Conservation (phyloP, 352 stramenopile genomes). For the Globisporangium lucens region DNA sequence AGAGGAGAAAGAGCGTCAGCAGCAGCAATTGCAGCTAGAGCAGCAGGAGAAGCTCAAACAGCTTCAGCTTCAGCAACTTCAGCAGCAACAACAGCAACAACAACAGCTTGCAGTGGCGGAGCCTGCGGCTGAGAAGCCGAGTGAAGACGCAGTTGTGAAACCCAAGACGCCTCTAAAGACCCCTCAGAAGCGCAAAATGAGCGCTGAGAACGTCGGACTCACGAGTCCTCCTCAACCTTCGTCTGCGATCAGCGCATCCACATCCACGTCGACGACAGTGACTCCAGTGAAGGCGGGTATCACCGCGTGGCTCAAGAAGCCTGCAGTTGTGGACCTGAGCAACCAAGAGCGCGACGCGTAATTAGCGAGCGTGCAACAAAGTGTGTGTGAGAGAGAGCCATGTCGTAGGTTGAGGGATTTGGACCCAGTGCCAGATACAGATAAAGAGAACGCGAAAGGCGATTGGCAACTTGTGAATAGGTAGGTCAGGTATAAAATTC, state of each 20-base stretch:
- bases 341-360: conserved; percentile 1
- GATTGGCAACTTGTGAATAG: not conserved
- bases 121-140: not conserved
- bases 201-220: conserved; percentile 6
- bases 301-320: conserved; percentile 20
- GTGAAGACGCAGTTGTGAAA: conserved; percentile 1
- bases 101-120: not conserved
- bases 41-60: not conserved
- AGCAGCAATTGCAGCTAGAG: conserved; percentile 24
- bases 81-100: not conserved
- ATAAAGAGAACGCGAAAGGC: not conserved
- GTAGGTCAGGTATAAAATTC: not conserved
- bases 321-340: conserved; percentile 16
- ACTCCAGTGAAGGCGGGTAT: conserved; percentile 19
- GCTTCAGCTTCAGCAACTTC: not conserved
- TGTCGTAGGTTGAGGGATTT: not conserved
- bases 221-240: conserved; percentile 7
- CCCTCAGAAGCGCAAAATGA: conserved; percentile 19
- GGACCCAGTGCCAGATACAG: not conserved
- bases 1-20: conserved; percentile 23
- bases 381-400: not conserved
- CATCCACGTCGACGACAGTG: conserved; percentile 1
- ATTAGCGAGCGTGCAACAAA: not conserved
- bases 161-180: conserved; percentile 13
- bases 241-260: not conserved